A percentile compares a stretch with the other conserved stretches of the same genome.
Evolutionary conservation across 2,329 filamentous ascomycete species (phyloP).

Genomic region (Zymoseptoria brevis): DNA sequence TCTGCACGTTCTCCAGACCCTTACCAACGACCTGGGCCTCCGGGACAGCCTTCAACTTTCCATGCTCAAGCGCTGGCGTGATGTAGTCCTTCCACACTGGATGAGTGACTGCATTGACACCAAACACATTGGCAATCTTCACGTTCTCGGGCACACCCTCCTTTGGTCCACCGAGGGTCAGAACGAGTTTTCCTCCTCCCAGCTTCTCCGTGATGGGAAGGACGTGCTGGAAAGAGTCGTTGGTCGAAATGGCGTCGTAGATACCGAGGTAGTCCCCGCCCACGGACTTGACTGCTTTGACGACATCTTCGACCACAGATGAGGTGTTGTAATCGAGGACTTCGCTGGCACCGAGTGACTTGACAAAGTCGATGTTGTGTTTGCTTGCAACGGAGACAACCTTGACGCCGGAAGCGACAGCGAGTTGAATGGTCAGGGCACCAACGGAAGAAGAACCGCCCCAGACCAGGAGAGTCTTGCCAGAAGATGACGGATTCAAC

Average conservation of each 20-base stretch:
- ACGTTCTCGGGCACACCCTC: slow-evolving; percentile 22
- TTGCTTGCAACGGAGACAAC: slow-evolving; percentile 28
- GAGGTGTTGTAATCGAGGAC: slow-evolving; percentile 30
- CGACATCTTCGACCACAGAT: slow-evolving; percentile 32
- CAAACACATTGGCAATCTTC: slow-evolving; percentile 24
- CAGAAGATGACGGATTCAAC: slow-evolving; percentile 23
- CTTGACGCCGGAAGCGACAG: slow-evolving; percentile 28
- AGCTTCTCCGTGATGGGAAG: slow-evolving; percentile 24
- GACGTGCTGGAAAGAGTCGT: slow-evolving; percentile 17
- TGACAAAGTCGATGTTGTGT: slow-evolving; percentile 29
- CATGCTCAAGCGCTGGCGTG: slow-evolving; percentile 28
- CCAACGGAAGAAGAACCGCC: slow-evolving; percentile 33
- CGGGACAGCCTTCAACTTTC: slow-evolving; percentile 29
- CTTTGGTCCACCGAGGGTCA: slow-evolving; percentile 13
- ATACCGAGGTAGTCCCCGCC: slow-evolving; percentile 36
- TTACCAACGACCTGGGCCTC: slow-evolving; percentile 32
- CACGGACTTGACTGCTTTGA: slow-evolving; percentile 30
- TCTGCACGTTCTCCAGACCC: slow-evolving; percentile 29
- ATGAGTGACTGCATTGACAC: slow-evolving; percentile 18
- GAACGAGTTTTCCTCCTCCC: slow-evolving; percentile 18
- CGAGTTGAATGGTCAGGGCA: slow-evolving; percentile 28
- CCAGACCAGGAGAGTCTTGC: slow-evolving; percentile 35
- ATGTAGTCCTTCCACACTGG: slow-evolving; percentile 25
- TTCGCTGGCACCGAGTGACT: slow-evolving; percentile 24
- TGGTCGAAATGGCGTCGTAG: slow-evolving; percentile 32